Evolutionary conservation across 2,329 filamentous ascomycete species (phyloP).

Genomic region (Beauveria caledonica): DNA sequence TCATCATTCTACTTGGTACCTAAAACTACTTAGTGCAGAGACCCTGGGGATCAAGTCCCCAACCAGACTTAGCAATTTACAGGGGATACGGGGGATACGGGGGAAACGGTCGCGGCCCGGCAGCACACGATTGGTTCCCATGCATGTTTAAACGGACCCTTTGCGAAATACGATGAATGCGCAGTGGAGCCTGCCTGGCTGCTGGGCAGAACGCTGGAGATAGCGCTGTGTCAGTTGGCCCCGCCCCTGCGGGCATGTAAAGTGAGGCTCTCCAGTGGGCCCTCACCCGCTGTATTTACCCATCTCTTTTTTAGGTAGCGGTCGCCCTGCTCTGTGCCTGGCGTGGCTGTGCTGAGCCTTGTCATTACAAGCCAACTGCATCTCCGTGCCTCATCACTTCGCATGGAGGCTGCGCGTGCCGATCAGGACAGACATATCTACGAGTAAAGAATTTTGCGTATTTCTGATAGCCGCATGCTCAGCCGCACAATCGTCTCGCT

Average conservation of each 20-base stretch:
- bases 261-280: neutral
- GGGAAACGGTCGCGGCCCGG: neutral
- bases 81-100: conserved; percentile 5
- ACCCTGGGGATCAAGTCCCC: neutral
- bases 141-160: neutral
- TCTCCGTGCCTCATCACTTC: neutral
- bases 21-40: neutral
- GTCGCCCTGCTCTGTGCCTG: neutral
- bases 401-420: neutral
- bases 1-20: neutral
- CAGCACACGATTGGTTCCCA: neutral
- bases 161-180: conserved; percentile 13
- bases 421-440: neutral
- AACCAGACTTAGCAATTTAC: neutral
- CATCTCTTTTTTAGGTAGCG: neutral
- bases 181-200: neutral
- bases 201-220: no score
- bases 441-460: neutral
- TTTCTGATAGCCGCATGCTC: neutral
- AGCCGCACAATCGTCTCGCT: neutral
- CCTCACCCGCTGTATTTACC: neutral
- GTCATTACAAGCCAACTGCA: neutral
- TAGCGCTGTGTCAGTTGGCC: no score
- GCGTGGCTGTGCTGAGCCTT: conserved; percentile 2
- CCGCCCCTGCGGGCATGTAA: no score